Percentiles rank a stretch among this genome's conserved stretches.
Conservation (phyloP, 2,329 filamentous ascomycete species). For the Dryadomyces sulphureus region DNA sequence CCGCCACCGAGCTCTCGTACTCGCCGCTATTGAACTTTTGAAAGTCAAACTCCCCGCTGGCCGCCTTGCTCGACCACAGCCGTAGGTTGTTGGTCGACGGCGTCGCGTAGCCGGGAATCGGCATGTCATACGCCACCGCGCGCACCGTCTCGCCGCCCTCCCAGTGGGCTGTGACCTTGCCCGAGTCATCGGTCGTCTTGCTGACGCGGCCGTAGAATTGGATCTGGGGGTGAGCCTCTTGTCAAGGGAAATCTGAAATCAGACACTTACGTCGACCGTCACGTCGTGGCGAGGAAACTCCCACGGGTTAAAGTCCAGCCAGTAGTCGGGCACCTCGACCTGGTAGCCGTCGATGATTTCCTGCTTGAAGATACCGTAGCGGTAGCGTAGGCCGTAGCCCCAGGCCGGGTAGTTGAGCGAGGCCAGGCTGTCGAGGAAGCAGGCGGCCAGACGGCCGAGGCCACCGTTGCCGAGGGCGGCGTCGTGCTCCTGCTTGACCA, state of each 20-base stretch:
- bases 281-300: slow-evolving; percentile 94
- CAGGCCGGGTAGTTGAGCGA: slow-evolving; percentile 92
- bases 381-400: slow-evolving; percentile 91
- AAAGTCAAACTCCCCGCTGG: slow-evolving; percentile 95
- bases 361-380: slow-evolving; percentile 98
- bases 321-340: slow-evolving; percentile 96
- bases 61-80: slow-evolving; percentile 94
- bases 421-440: slow-evolving; percentile 91
- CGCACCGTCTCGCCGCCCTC: slow-evolving; percentile 86
- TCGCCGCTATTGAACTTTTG: slow-evolving; percentile 98
- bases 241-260: background rate
- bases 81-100: slow-evolving; percentile 90
- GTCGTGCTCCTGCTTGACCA: slow-evolving; percentile 89
- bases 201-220: slow-evolving; percentile 86
- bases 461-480: slow-evolving; percentile 93
- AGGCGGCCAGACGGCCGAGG: slow-evolving; percentile 84
- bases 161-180: slow-evolving; percentile 65
- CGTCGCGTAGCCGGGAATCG: slow-evolving; percentile 81
- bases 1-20: slow-evolving; percentile 95
- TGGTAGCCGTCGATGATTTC: slow-evolving; percentile 97
- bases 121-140: slow-evolving; percentile 86
- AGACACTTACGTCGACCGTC: slow-evolving; percentile 57
- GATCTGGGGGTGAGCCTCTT: slow-evolving; percentile 30
- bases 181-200: slow-evolving; percentile 60
- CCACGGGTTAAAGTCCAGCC: slow-evolving; percentile 99